These are phyloP conservation scores for Evernia prunastri DNA, from an alignment of 495 filamentous ascomycete genomes.

Conservation along the genomic window DNA sequence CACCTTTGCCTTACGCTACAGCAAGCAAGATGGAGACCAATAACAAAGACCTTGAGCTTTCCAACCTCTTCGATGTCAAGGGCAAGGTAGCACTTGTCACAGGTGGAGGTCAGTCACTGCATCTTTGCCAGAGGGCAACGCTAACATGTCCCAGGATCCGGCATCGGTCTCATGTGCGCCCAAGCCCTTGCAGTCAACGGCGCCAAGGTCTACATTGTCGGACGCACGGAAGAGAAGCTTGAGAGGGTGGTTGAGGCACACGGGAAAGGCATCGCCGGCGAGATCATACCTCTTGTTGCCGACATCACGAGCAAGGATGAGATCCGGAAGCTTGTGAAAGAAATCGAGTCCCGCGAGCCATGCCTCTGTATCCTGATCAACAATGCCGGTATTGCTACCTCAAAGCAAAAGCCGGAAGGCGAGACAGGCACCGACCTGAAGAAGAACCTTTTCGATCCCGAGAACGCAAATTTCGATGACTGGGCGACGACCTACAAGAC, in stretches of 20 bases:
- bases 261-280: slow-evolving; percentile 41
- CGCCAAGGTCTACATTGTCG: slow-evolving; percentile 54
- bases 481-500: slow-evolving; percentile 45
- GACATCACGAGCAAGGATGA: slow-evolving; percentile 46
- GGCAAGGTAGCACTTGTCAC: slow-evolving; percentile 51
- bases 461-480: slow-evolving; percentile 34
- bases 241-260: slow-evolving; percentile 43
- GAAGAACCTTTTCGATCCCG: slow-evolving; percentile 51
- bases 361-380: slow-evolving; percentile 49
- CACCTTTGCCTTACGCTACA: background rate
- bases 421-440: slow-evolving; percentile 44
- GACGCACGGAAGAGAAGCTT: slow-evolving; percentile 51
- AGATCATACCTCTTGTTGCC: slow-evolving; percentile 51
- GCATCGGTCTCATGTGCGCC: slow-evolving; percentile 47
- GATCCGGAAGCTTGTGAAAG: slow-evolving; percentile 40
- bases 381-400: slow-evolving; percentile 46
- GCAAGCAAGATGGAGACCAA: slow-evolving; percentile 31
- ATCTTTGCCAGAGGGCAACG: too few relatives aligned
- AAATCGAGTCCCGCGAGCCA: slow-evolving; percentile 40
- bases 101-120: slow-evolving; percentile 34
- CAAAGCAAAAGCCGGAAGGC: slow-evolving; percentile 32
- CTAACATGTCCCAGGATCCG: slow-evolving; percentile 32
- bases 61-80: slow-evolving; percentile 51
- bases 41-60: slow-evolving; percentile 45
- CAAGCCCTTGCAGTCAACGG: slow-evolving; percentile 58